Conservation (phyloP, 768 basidiomycete species). For the Tricholoma sp. region DNA sequence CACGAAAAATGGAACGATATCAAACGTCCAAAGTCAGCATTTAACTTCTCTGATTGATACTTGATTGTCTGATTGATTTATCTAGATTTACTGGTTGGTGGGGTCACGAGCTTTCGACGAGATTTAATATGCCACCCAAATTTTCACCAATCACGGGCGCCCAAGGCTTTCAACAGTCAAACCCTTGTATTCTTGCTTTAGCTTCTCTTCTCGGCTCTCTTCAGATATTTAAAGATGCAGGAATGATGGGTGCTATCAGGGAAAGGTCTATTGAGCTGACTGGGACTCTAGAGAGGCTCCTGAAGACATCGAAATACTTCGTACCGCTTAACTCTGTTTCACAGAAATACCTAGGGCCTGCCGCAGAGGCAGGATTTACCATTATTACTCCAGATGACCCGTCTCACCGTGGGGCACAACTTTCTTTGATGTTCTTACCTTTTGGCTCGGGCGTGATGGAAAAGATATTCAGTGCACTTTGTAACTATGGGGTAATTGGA, state of each 20-base stretch:
- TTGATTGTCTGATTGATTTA: slow-evolving; percentile 10
- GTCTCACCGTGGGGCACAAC: slow-evolving; percentile 73
- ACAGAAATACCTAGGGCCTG: slow-evolving; percentile 21
- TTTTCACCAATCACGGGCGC: slow-evolving; percentile 88
- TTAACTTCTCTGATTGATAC: slow-evolving; percentile 10
- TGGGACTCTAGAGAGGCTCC: slow-evolving; percentile 56
- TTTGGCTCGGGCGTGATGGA: slow-evolving; percentile 61
- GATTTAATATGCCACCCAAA: slow-evolving; percentile 83
- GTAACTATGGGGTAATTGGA: slow-evolving; percentile 74
- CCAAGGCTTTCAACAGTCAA: slow-evolving; percentile 94
- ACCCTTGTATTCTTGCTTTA: slow-evolving; percentile 78
- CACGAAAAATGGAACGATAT: slow-evolving; percentile 75
- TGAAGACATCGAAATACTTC: slow-evolving; percentile 61
- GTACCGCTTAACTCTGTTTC: slow-evolving; percentile 37
- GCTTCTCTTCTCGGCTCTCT: slow-evolving; percentile 82
- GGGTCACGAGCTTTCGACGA: slow-evolving; percentile 85
- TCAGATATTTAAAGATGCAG: slow-evolving; percentile 71
- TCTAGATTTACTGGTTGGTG: slow-evolving; percentile 93
- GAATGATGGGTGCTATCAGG: slow-evolving; percentile 66
- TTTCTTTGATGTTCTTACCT: slow-evolving; percentile 81
- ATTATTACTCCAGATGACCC: slow-evolving; percentile 81
- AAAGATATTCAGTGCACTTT: slow-evolving; percentile 54
- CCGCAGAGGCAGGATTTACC: slow-evolving; percentile 57
- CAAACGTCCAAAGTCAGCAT: slow-evolving; percentile 57
- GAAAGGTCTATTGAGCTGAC: slow-evolving; percentile 71